phyloP scores from a whole-genome alignment of 805 yeast species.

The Suhomyces sp. region DNA sequence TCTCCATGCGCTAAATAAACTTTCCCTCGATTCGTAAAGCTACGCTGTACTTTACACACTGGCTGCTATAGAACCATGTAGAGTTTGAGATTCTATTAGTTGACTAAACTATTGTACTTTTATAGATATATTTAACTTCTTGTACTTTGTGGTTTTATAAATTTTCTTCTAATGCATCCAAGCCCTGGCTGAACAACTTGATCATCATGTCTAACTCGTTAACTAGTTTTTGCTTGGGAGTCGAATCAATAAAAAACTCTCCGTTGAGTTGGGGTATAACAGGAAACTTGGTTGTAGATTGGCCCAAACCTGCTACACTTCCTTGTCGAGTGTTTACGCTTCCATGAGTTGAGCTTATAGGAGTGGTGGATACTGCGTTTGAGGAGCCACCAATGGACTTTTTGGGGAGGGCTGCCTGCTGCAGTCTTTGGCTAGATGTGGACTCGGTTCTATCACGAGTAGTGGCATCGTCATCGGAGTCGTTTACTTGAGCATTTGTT shows the following conservation, averaged over 20 bases:
- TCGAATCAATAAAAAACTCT: slow-evolving; percentile 37
- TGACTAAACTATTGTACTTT: too few relatives aligned
- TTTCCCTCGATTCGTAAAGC: too few relatives aligned
- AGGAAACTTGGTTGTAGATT: slow-evolving; percentile 26
- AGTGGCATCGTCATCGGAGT: not conserved
- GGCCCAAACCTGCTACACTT: not conserved
- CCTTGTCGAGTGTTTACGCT: slow-evolving; percentile 11
- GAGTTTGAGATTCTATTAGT: too few relatives aligned
- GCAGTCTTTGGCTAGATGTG: not conserved
- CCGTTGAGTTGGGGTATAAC: slow-evolving; percentile 33
- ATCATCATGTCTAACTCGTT: slow-evolving; percentile 39
- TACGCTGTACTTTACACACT: too few relatives aligned
- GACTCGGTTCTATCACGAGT: slow-evolving; percentile 3
- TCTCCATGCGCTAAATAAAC: too few relatives aligned
- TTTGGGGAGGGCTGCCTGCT: not conserved
- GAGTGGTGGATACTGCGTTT: not conserved
- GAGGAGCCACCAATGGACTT: slow-evolving; percentile 1
- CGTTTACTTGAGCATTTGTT: not conserved
- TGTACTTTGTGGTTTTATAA: not conserved
- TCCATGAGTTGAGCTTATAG: not conserved
- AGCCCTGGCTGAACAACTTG: slow-evolving; percentile 34
- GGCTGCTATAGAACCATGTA: too few relatives aligned
- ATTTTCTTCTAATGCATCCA: slow-evolving; percentile 37
- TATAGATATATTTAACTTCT: too few relatives aligned
- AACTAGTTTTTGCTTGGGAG: slow-evolving; percentile 32